Evolutionary conservation across 2,329 filamentous ascomycete species (phyloP), one percentile per base, ranked within the genome.

Genomic region (Acrocalymma vagum): DNA sequence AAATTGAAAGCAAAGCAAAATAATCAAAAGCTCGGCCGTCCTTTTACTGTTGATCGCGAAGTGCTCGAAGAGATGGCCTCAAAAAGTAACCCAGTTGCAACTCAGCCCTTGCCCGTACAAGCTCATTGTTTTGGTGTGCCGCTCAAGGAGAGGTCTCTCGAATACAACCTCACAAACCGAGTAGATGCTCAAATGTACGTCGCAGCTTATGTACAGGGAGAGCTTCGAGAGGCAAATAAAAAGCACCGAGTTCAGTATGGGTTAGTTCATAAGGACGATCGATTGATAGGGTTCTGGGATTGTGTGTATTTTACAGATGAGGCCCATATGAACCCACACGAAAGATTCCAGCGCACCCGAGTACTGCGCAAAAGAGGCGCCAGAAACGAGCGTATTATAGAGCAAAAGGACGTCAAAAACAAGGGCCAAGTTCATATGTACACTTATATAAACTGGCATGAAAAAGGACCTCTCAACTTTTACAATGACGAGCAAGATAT

Each of bases 401-500:
- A n/a, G n/a, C n/a, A n/a, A n/a, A n/a, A n/a, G n/a, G n/a, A n/a
- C n/a, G n/a, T n/a, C n/a, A n/a, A n/a, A n/a, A n/a, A n/a, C n/a
- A n/a, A n/a, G n/a, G n/a, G n/a, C n/a, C n/a, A n/a, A n/a, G n/a
- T n/a, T n/a, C n/a, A n/a, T n/a, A n/a, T n/a, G n/a, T n/a, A n/a
- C n/a, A n/a, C n/a, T n/a, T n/a, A n/a, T n/a, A n/a, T n/a, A n/a
- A n/a, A n/a, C n/a, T n/a, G n/a, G n/a, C n/a, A n/a, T n/a, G n/a
- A n/a, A n/a, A n/a, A n/a, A n/a, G n/a, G n/a, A n/a, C n/a, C n/a
- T n/a, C n/a, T n/a, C n/a, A n/a, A n/a, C 10, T 41, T 41, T 29
- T 33, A 34, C n/a, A 44, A 38, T 26, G 35, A 44, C 10, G 34
- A 44, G 18, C 29, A 38, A 13, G 40, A 44, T 14, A 29, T 36